Base-by-base conservation (phyloP, 2,329 filamentous ascomycete species). In the Fusarium bactridioides region DNA sequence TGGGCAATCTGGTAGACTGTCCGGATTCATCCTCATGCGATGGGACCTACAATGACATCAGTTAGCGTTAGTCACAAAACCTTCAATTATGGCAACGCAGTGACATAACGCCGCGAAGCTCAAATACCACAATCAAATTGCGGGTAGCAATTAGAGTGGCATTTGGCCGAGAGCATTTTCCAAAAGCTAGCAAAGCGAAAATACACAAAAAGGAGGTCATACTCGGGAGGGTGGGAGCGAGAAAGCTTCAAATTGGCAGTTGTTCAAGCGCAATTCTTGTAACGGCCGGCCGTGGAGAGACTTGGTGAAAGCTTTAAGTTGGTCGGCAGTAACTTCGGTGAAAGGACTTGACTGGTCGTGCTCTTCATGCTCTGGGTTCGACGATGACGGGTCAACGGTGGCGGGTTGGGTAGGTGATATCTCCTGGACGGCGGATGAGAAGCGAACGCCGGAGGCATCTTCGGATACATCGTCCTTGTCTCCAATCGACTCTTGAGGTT, bases 241-340 rank as follows among this genome's bases (percentile, higher is more conserved):
- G 72, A 97, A 91, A 38, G 95, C 92, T 80, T 98, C 95, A 78
- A 95, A 98, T 47, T 92, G 91, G 82, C 94, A 97, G 79, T 94
- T 93, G 79, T 92, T 93, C 86, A 97, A 90, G 72, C 95, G 90
- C 64, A 90, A 88, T 76, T 95, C 92, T 83, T 98, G 95, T 69
- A 97, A 87, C 76, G 92, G 90, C 51, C 91, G 88, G 70, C 90
- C 90, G 73, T 94, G 92, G 31, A 97, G 85, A 29, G 90, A 91
- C 75, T 90, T 89, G 56, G 93, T 91, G 69, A 97, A 84, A 67
- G 90, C 90, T 74, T 88, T 89, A 63, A 97, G 85, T 78, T 95
- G 89, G 63, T 93, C 91, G 23, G 84, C 82, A 10, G 86, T 85
- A 54, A 86, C 82, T 69, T 84, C 83, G 54, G 81, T 80, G 59